Evolutionary conservation across 1,284 basidiomycete genomes (phyloP), one percentile per base, ranked within the genome.

Genomic region (Golubevia sp.): DNA sequence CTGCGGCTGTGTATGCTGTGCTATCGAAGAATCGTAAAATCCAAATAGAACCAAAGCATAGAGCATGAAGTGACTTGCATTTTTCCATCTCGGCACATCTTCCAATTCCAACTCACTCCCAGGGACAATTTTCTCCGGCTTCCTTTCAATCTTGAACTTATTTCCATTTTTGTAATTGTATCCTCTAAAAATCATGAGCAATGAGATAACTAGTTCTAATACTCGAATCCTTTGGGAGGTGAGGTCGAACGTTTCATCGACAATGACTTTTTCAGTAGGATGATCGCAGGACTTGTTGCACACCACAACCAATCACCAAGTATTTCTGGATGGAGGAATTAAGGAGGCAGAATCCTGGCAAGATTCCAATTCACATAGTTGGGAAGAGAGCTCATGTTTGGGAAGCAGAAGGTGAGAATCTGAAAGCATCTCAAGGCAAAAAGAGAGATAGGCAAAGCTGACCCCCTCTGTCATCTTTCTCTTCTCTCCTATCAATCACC

Each of bases 371-470:
- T 21, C 87, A 88, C 59, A 86, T 93, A 26, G 89, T 90, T 8
- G 90, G 91, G 74, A 86, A 89, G 56, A 88, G 86, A 63, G 91
- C 88, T 0, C 91, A 89, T 72, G 87, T 92, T 24, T 93, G 91
- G 91, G 88, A 91, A 73, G 87, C 91, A 58, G 87, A 91, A 66
- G 91, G 91, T 91, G 75, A 67, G 84, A 23, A 18, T 20, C 27
- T 34, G 44, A 68, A 1, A 18, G 18, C 20, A 18, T 23, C 20
- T 49, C 20, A n/a, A n/a, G n/a, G n/a, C n/a, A n/a, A n/a, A n/a
- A n/a, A 18, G 18, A 18, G 18, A 23, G 48, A 23, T 23, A 49
- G 18, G 18, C 48, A 18, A 18, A 18, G 48, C 48, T 49, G 18
- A 49, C 48, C 27, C 24, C 57, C 34, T 23, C 63, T 62, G 38